phyloP scores from a whole-genome alignment of 371 early-diverging fungal genomes.

The Choanephora cucurbitarum region DNA sequence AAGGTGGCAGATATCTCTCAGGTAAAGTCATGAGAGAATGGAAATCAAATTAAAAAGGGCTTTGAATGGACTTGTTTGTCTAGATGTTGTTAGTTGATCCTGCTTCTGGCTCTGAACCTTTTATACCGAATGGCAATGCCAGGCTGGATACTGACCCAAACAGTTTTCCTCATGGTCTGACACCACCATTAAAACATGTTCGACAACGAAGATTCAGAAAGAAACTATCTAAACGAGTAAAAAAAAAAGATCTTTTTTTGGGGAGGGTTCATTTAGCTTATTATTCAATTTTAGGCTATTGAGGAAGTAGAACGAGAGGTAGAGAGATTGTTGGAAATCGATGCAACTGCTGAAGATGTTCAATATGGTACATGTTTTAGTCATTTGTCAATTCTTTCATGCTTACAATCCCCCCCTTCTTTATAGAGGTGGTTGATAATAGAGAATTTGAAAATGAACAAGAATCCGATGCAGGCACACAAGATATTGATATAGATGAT shows the following conservation, averaged over 20 bases:
- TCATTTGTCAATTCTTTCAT: too few species aligned
- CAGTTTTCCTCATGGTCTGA: constrained; percentile 83
- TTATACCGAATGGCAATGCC: constrained; percentile 29
- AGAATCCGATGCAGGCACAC: constrained; percentile 49
- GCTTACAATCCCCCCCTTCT: too few species aligned
- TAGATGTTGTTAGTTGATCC: constrained; percentile 68
- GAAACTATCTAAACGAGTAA: constrained; percentile 79
- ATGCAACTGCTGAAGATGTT: constrained; percentile 80
- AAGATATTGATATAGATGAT: constrained; percentile 52
- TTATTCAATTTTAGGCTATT: constrained; percentile 65
- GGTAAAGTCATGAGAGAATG: constrained; percentile 46
- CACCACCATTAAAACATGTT: constrained; percentile 89
- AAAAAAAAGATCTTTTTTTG: too few species aligned
- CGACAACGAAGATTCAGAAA: constrained; percentile 88
- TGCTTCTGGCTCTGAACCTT: constrained; percentile 28
- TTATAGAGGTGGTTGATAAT: constrained; percentile 47
- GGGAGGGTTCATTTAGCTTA: too few species aligned
- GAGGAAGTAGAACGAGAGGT: constrained; percentile 92
- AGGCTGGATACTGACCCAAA: constrained; percentile 55
- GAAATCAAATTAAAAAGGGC: too few species aligned
- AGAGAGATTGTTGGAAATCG: constrained; percentile 81
- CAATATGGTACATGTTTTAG: too few species aligned
- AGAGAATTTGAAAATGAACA: constrained; percentile 46
- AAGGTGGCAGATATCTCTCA: constrained; percentile 98
- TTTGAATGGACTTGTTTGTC: neutral